Base-by-base conservation (phyloP, 208 protist genomes). In the Acanthamoeba quina region DNA sequence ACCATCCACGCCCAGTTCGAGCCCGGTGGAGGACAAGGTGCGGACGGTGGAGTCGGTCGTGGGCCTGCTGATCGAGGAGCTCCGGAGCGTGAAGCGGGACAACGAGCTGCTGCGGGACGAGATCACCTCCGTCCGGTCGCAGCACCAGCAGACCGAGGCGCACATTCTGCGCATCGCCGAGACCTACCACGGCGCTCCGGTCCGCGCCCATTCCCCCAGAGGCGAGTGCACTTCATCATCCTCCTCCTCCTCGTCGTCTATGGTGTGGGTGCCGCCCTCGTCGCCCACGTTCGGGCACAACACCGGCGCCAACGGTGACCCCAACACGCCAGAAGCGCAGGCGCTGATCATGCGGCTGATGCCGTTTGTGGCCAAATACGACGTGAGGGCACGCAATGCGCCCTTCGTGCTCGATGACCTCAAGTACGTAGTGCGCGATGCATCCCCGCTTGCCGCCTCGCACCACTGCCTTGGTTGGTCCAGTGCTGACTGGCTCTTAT, bases 401-500 rank as follows among this genome's bases (percentile, higher is more conserved):
- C 49, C 78, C 78, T 19, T 86, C 29, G 78, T 86, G 24, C 26
- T 86, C 78, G 52, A 56, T 34, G 78, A 86, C 52, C 26, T 86
- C 49, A 86, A 86, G 78, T 86, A 86, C 78, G 37, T 9, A 5
- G 9, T 21, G 9, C 26, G 7, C 13, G 17, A 26, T 21, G 17
- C 60, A 24, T 26, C 54, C 54, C 3, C 41, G 9, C 31, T 26
- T 78, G 41, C 41, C 41, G 41, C 41, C 37, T 3, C 52, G 0
- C 19, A 58, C 0, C 54, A 13, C 54, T 5, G 54, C 54, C 72
- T 54, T 6, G 0, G 11, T 82, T 52, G 10, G 13, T 21, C 41
- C 37, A 78, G n/a, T 29, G 21, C 3, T 6, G 47, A 19, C 9
- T 26, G 31, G 2, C 19, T 34, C 17, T 52, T n/a, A 82, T 56